These are phyloP conservation scores for Dactylis glomerata DNA, from an alignment of 176 grass and related monocot species.

Conservation along the genomic window DNA sequence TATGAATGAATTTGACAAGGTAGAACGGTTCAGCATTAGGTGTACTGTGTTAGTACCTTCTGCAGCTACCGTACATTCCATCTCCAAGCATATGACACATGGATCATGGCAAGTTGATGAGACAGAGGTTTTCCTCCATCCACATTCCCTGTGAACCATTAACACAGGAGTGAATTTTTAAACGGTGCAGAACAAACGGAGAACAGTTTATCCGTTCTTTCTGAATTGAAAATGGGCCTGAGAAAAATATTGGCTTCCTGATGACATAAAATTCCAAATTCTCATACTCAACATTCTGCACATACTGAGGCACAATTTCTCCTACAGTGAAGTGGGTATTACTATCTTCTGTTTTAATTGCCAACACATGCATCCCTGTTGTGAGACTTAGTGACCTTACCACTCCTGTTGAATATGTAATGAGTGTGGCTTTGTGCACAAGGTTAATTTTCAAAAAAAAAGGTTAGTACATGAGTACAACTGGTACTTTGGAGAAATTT, in stretches of 20 bases:
- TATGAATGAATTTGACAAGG: not conserved
- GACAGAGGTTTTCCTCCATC: constrained; percentile 76
- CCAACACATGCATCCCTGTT: not conserved
- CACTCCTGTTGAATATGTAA: not conserved
- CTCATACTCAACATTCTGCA: constrained; percentile 10
- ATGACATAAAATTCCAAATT: not conserved
- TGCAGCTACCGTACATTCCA: constrained; percentile 77
- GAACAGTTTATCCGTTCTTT: not conserved
- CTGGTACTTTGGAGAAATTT: not conserved
- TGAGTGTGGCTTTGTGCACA: not conserved
- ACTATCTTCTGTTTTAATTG: not conserved
- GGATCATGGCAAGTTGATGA: constrained; percentile 66
- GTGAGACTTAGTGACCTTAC: not conserved
- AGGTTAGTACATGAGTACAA: not conserved
- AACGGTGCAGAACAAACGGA: not conserved
- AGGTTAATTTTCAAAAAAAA: too few species aligned
- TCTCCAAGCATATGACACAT: constrained; percentile 94
- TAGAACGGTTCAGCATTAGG: not conserved
- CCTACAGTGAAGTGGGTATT: not conserved
- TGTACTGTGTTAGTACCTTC: constrained; percentile 53
- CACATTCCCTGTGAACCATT: constrained; percentile 60
- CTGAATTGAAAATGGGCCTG: not conserved
- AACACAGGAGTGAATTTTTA: constrained; percentile 6
- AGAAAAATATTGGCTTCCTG: not conserved
- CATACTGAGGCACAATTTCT: not conserved